phyloP scores from a whole-genome alignment of 768 basidiomycete species.

The Suillus ampliporus region DNA sequence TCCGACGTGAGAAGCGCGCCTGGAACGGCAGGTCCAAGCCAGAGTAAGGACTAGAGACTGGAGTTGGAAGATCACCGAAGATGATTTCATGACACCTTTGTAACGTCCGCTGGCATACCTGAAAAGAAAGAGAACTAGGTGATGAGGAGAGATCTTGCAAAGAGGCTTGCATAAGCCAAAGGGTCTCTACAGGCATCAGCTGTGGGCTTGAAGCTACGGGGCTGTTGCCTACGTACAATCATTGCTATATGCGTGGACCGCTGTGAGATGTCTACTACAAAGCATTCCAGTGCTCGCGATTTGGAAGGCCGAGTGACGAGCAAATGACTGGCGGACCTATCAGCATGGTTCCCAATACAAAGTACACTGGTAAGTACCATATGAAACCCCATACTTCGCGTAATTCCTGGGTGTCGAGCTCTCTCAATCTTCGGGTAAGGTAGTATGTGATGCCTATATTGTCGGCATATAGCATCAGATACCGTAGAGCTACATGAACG shows the following conservation, averaged over 20 bases:
- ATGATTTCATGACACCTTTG: slow-evolving; percentile 96
- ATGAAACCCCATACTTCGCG: slow-evolving; percentile 90
- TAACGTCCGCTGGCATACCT: slow-evolving; percentile 89
- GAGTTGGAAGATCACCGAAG: slow-evolving; percentile 82
- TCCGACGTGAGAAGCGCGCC: slow-evolving; percentile 57
- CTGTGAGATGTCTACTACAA: slow-evolving; percentile 87
- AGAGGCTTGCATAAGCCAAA: slow-evolving; percentile 99
- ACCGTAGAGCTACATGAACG: slow-evolving; percentile 91
- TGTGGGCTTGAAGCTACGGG: slow-evolving; percentile 16
- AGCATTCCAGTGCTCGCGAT: slow-evolving; percentile 92
- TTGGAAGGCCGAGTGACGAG: slow-evolving; percentile 91
- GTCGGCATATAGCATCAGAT: slow-evolving; percentile 80
- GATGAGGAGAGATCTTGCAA: slow-evolving; percentile 71
- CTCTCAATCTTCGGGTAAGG: slow-evolving; percentile 74
- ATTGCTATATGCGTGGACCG: slow-evolving; percentile 95
- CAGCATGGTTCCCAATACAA: slow-evolving; percentile 18
- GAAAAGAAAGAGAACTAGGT: slow-evolving; percentile 75
- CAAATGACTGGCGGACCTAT: slow-evolving; percentile 70
- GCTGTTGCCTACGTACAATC: slow-evolving; percentile 69
- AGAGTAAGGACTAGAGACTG: slow-evolving; percentile 70
- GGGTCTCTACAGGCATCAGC: slow-evolving; percentile 58
- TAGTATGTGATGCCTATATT: slow-evolving; percentile 94
- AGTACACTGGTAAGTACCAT: slow-evolving; percentile 55
- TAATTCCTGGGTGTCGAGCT: slow-evolving; percentile 71
- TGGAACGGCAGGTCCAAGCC: slow-evolving; percentile 55